Base-by-base conservation (phyloP, 1,139 yeast species). In the Pichia kudriavzevii region DNA sequence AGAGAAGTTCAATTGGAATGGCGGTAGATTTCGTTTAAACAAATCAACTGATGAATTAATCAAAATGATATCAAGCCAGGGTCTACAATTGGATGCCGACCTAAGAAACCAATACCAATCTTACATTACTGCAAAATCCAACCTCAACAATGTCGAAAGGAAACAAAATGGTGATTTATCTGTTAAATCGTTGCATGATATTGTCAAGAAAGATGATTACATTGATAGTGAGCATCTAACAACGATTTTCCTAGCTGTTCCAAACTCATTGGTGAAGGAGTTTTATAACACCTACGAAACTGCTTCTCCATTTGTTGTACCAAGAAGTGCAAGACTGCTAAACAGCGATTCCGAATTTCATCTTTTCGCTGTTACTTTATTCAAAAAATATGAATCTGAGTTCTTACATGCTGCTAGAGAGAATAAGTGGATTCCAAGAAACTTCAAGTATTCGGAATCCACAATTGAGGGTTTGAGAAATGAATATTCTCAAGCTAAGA, bases 161-260 rank as follows among this genome's bases (percentile, higher is more conserved):
- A 87, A 87, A 61, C 84, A 81, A 56, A 82, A 81, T 32, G 99
- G 99, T 39, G 95, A 93, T 58, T 69, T 91, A 47, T 79, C 95
- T 8, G 91, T 88, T 41, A 79, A 84, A 56, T 82, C 95, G 4
- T 67, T 91, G 43, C 96, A 88, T 55, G 94, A 85, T 50, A 73
- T 91, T 40, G 96, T 93, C 29, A 75, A 73, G 39, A 81, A 88
- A 5, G 79, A 79, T 41, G 85, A 93, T 52, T 84, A 91, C 58
- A 88, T 93, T 10, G 76, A 77, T 49, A 80, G 94, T 4, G 98
- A 91, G 45, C 83, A 88, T 58, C 69, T 91, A 55, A 77, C 79
- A 33, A 85, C 95, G 0, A 66, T 84, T 14, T 67, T 91, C 41
- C 66, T 91, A 36, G 98, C 94, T 0, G 94, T 91, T 17, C 97